A percentile compares a stretch with the other conserved stretches of the same genome.
These are phyloP conservation scores for Sphaerosporella brunnea DNA, from an alignment of 495 filamentous ascomycete genomes.

Conservation along the genomic window DNA sequence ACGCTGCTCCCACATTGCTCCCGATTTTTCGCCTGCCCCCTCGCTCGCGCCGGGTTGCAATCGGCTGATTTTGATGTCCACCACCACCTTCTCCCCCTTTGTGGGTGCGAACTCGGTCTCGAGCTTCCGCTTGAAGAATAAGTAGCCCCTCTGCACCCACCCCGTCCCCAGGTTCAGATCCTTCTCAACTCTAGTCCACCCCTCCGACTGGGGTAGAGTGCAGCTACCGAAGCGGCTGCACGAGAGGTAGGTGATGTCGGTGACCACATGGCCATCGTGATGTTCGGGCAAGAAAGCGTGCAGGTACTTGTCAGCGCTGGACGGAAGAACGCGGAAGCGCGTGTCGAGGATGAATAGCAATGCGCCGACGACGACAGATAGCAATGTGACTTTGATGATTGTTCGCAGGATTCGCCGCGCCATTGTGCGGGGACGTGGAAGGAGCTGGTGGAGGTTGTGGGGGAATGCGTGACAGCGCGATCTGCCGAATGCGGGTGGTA, in stretches of 20 bases:
- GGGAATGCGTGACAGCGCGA: no score
- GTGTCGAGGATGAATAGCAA: constrained; percentile 63
- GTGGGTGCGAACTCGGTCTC: constrained; percentile 61
- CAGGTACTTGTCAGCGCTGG: constrained; percentile 33
- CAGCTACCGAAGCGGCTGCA: constrained; percentile 62
- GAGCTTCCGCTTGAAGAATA: constrained; percentile 70
- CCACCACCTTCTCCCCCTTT: constrained; percentile 53
- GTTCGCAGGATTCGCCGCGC: constrained; percentile 46
- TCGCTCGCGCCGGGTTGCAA: constrained; percentile 45
- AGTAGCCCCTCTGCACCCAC: constrained; percentile 60
- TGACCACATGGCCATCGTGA: constrained; percentile 63
- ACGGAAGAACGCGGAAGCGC: constrained; percentile 64
- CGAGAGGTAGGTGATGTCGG: constrained; percentile 66
- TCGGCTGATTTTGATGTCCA: constrained; percentile 66
- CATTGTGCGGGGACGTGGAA: constrained; percentile 9
- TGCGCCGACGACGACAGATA: constrained; percentile 48
- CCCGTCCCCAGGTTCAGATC: constrained; percentile 64
- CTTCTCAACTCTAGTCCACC: constrained; percentile 78
- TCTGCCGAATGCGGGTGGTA: no score
- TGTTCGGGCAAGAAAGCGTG: constrained; percentile 70
- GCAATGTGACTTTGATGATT: constrained; percentile 54
- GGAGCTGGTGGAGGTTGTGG: no score
- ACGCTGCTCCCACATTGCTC: constrained; percentile 68
- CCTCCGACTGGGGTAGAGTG: constrained; percentile 45
- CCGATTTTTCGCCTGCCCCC: constrained; percentile 38